Evolutionary conservation across 805 yeast genomes (phyloP).

Genomic region (Sugiyamaella smithiae): DNA sequence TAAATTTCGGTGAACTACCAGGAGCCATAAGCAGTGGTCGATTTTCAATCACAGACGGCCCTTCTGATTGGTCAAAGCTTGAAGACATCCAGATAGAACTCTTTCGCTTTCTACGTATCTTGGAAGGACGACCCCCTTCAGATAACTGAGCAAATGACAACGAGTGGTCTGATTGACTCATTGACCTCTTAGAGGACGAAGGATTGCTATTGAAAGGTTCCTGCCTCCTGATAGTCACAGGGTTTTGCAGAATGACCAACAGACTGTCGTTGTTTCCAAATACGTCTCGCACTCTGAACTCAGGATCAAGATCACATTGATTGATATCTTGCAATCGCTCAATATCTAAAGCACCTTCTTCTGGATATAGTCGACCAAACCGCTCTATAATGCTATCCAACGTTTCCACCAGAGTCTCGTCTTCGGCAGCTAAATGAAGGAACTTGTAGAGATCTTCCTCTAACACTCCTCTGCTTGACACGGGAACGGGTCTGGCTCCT

Average conservation of each 20-base stretch:
- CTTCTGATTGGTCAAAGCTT: too few relatives aligned
- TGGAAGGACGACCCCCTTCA: constrained; percentile 1
- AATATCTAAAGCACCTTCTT: constrained; percentile 43
- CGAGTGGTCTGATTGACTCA: not conserved
- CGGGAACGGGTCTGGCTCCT: constrained; percentile 26
- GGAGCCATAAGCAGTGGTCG: not conserved
- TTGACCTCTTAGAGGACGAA: not conserved
- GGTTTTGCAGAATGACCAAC: constrained; percentile 9
- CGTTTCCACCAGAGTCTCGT: constrained; percentile 46
- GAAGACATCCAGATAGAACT: constrained; percentile 19
- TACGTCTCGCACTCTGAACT: constrained; percentile 61
- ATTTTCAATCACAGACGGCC: too few relatives aligned
- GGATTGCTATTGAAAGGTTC: not conserved
- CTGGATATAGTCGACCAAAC: constrained; percentile 63
- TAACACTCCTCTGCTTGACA: not conserved
- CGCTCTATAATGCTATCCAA: constrained; percentile 54
- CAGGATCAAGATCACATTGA: constrained; percentile 78
- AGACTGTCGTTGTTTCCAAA: constrained; percentile 51
- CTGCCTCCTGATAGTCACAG: not conserved
- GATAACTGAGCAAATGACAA: not conserved
- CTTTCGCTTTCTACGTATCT: constrained; percentile 6
- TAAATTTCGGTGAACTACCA: not conserved
- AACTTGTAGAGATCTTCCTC: constrained; percentile 46
- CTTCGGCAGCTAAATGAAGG: constrained; percentile 57
- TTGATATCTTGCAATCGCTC: constrained; percentile 63